Conservation (phyloP, 2,329 filamentous ascomycete genomes). For the Emergomyces africanus region DNA sequence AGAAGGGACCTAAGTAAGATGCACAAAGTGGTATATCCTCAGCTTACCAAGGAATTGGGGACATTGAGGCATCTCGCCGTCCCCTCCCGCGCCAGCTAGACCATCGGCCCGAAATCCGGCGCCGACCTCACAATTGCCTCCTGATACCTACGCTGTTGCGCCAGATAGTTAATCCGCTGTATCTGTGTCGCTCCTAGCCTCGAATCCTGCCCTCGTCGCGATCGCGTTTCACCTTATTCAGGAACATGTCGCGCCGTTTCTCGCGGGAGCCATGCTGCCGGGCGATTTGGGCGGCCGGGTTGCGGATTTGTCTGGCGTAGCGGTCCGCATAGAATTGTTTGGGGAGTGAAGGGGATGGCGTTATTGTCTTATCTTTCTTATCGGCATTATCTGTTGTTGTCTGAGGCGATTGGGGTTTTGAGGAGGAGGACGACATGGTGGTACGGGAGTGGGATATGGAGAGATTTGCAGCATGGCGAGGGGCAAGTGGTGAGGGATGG, state of each 20-base stretch:
- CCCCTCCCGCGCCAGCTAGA: too few species aligned
- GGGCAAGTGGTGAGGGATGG: constrained; percentile 3
- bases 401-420: background rate
- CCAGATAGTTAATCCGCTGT: constrained; percentile 30
- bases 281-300: constrained; percentile 19
- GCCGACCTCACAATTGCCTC: constrained; percentile 25
- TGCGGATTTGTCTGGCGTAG: constrained; percentile 22
- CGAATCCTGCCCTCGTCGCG: constrained; percentile 27
- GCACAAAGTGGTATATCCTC: too few species aligned
- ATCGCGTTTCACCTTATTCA: constrained; percentile 29
- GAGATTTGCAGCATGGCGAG: constrained; percentile 2
- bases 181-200: constrained; percentile 31
- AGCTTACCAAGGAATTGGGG: too few species aligned
- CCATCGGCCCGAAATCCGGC: constrained; percentile 11
- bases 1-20: too few species aligned
- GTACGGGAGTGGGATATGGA: background rate
- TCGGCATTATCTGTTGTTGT: background rate
- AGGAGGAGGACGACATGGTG: background rate
- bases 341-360: background rate
- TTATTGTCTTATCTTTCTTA: background rate
- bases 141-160: constrained; percentile 27
- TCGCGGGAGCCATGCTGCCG: constrained; percentile 15
- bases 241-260: constrained; percentile 26
- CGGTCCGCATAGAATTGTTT: constrained; percentile 22
- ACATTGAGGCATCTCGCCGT: too few species aligned